phyloP scores from a whole-genome alignment of 164 flowering plant species.

The Tetrastigma voinierianum region DNA sequence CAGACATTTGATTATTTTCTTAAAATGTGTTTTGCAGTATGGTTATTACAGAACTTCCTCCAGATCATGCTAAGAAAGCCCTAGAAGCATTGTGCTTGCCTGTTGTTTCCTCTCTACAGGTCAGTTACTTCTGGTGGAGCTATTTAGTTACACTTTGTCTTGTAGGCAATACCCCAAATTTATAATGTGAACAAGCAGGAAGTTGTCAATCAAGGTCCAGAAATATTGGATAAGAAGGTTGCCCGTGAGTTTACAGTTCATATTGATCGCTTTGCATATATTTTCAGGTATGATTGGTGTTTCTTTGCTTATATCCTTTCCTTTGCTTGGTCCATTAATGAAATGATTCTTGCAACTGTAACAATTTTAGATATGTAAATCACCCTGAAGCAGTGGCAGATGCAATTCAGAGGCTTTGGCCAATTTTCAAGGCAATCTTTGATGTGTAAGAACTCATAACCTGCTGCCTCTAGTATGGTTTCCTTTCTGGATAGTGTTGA shows the following conservation, averaged over 20 bases:
- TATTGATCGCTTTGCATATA: constrained; percentile 87
- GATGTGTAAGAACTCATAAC: constrained; percentile 61
- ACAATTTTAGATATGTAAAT: constrained; percentile 69
- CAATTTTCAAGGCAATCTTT: constrained; percentile 86
- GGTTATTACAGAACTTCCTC: constrained; percentile 94
- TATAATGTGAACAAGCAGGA: constrained; percentile 51
- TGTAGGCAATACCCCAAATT: background rate
- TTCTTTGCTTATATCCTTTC: background rate
- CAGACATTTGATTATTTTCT: background rate
- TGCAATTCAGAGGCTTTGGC: constrained; percentile 95
- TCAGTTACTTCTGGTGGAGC: constrained; percentile 18
- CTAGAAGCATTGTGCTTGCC: constrained; percentile 86
- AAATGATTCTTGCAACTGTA: constrained; percentile 8
- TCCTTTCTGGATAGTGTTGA: background rate
- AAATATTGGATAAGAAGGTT: constrained; percentile 55
- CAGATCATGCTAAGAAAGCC: constrained; percentile 85
- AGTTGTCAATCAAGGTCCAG: constrained; percentile 72
- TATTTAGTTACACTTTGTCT: background rate
- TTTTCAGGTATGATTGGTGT: constrained; percentile 60
- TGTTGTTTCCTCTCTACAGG: constrained; percentile 83
- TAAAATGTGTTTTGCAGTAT: constrained; percentile 49
- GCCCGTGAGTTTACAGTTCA: constrained; percentile 89
- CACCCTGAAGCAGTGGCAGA: constrained; percentile 98
- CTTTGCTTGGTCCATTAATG: background rate
- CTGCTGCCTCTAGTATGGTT: background rate